Evolutionary conservation across 345 rosid species (phyloP).

Genomic region (Lenwebbia sp.): DNA sequence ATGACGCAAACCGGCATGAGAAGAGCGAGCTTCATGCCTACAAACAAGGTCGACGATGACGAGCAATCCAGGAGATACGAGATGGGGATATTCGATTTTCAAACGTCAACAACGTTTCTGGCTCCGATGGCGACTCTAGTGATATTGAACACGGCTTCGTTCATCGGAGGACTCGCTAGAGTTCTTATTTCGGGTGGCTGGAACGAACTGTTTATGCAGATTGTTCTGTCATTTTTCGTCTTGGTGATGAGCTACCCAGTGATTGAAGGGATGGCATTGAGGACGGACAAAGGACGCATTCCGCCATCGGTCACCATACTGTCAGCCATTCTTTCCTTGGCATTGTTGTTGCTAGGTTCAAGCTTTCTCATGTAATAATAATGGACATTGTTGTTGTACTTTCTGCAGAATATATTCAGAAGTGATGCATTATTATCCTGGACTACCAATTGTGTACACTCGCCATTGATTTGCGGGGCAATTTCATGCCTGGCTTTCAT

Average conservation of each 20-base stretch:
- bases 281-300: slow-evolving; percentile 32
- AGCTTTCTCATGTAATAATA: background rate
- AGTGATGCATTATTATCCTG: background rate
- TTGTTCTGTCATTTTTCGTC: slow-evolving; percentile 21
- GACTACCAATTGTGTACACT: background rate
- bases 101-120: slow-evolving; percentile 15
- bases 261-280: slow-evolving; percentile 31
- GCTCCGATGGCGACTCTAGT: slow-evolving; percentile 18
- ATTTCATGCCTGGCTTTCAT: background rate
- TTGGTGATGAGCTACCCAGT: slow-evolving; percentile 14
- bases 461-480: background rate
- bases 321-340: background rate
- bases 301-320: slow-evolving; percentile 8
- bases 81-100: slow-evolving; percentile 26
- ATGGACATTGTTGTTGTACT: background rate
- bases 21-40: slow-evolving; percentile 25
- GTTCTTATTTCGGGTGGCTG: slow-evolving; percentile 1
- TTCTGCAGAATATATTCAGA: background rate
- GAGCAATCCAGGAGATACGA: slow-evolving; percentile 17
- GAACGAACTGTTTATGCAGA: slow-evolving; percentile 12
- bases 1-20: slow-evolving; percentile 10
- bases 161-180: slow-evolving; percentile 20
- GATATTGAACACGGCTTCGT: slow-evolving; percentile 14
- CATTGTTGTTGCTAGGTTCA: background rate
- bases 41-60: slow-evolving; percentile 13